A percentile compares a stretch with the other conserved stretches of the same genome.
These are phyloP conservation scores for Aspergillus terreus DNA, from an alignment of 2,329 filamentous ascomycete species.

Conservation along the genomic window DNA sequence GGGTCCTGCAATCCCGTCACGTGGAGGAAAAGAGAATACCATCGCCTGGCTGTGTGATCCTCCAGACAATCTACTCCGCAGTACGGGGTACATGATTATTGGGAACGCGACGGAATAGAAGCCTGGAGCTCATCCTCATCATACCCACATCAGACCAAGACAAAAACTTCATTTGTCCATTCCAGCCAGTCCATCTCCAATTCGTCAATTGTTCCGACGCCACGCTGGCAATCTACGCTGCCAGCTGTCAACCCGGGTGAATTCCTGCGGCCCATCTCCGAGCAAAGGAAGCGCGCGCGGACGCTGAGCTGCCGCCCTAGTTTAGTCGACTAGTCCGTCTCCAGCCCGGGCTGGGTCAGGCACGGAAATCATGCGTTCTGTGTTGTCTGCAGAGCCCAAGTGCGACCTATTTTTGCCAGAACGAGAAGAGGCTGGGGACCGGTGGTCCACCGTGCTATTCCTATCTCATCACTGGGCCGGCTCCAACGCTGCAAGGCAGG, in stretches of 20 bases:
- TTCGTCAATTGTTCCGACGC: constrained; percentile 14
- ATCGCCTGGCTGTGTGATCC: not conserved
- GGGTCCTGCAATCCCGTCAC: no score
- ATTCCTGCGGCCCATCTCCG: constrained; percentile 15
- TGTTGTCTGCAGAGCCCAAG: constrained; percentile 3
- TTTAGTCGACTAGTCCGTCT: constrained; percentile 9
- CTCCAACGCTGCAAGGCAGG: constrained; percentile 25
- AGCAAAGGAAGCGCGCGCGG: constrained; percentile 16
- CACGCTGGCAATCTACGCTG: constrained; percentile 25
- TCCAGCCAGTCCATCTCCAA: not conserved
- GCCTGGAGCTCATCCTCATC: not conserved
- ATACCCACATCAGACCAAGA: not conserved
- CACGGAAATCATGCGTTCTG: constrained; percentile 4
- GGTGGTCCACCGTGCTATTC: constrained; percentile 22
- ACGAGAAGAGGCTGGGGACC: constrained; percentile 10
- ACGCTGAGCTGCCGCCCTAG: constrained; percentile 9
- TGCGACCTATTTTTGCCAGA: constrained; percentile 11
- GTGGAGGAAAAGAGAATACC: not conserved
- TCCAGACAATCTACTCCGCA: not conserved
- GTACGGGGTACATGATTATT: not conserved
- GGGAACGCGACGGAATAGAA: not conserved
- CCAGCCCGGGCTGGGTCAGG: constrained; percentile 9
- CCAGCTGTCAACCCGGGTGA: constrained; percentile 23
- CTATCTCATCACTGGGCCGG: constrained; percentile 18
- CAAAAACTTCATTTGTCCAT: constrained; percentile 5